phyloP scores from a whole-genome alignment of 2,329 filamentous ascomycete species.

The Microsporum audouinii region DNA sequence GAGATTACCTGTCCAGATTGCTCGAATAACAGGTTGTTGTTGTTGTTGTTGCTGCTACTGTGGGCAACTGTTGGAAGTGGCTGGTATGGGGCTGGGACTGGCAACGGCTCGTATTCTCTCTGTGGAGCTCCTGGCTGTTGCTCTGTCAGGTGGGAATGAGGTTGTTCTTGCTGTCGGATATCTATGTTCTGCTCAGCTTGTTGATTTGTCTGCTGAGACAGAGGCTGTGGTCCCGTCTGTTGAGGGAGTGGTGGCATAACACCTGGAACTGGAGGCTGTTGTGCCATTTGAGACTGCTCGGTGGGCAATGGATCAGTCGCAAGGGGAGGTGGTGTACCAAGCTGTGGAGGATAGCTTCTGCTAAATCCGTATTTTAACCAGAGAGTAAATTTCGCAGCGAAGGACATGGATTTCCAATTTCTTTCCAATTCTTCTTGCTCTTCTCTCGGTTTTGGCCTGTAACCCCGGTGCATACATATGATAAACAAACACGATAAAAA shows the following conservation, averaged over 20 bases:
- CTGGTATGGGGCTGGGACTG: neutral
- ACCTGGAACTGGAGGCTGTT: neutral
- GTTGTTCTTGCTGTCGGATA: neutral
- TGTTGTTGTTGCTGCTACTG: neutral
- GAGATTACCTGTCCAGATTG: neutral
- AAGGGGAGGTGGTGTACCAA: slow-evolving; percentile 1
- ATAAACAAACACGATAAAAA: neutral
- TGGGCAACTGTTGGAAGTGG: neutral
- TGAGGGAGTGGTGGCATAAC: neutral
- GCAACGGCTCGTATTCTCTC: neutral
- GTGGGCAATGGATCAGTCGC: neutral
- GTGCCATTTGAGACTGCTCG: neutral
- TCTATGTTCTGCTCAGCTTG: neutral
- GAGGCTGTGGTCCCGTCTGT: neutral
- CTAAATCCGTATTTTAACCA: slow-evolving; percentile 3
- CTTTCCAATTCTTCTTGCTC: neutral
- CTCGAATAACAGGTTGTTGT: neutral
- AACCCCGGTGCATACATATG: slow-evolving; percentile 1
- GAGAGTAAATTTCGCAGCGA: neutral
- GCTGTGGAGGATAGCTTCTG: neutral
- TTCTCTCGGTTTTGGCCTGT: neutral
- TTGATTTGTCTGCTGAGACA: neutral
- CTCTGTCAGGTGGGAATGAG: neutral
- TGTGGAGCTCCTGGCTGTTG: neutral
- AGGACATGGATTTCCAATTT: slow-evolving; percentile 2